Conservation (phyloP, 2,329 filamentous ascomycete genomes). For the Rasamsonia emersonii region DNA sequence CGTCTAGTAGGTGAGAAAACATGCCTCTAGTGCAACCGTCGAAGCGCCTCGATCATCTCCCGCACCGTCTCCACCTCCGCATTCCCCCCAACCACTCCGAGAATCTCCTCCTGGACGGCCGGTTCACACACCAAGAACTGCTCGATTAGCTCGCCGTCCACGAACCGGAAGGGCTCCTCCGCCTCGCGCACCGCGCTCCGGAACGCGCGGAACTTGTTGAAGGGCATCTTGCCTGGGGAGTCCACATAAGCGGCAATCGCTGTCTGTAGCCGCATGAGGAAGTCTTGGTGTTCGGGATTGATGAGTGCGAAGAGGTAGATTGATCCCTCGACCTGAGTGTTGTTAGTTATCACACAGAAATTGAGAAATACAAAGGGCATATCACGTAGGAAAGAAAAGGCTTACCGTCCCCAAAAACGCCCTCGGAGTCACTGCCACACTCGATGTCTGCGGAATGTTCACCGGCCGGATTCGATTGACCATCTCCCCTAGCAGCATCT, state of each 20-base stretch:
- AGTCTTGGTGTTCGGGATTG: slow-evolving; percentile 60
- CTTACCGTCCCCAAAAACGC: slow-evolving; percentile 85
- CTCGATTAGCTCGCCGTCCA: slow-evolving; percentile 89
- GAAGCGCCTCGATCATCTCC: slow-evolving; percentile 52
- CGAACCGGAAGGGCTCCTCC: slow-evolving; percentile 73
- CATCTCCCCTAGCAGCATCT: slow-evolving; percentile 84
- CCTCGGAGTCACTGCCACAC: slow-evolving; percentile 63
- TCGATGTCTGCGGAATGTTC: slow-evolving; percentile 55
- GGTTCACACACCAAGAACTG: slow-evolving; percentile 66
- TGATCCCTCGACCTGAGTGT: slow-evolving; percentile 67
- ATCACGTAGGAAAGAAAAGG: slow-evolving; percentile 7
- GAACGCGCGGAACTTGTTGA: slow-evolving; percentile 74
- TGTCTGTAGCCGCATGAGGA: slow-evolving; percentile 73
- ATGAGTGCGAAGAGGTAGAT: slow-evolving; percentile 87
- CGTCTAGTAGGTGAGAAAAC: no score
- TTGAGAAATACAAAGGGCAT: slow-evolving; percentile 1
- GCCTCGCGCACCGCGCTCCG: slow-evolving; percentile 61
- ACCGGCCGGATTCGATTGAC: slow-evolving; percentile 80
- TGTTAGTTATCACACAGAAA: slow-evolving; percentile 1
- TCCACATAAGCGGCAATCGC: slow-evolving; percentile 59
- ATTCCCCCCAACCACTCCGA: slow-evolving; percentile 42
- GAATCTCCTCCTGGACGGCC: slow-evolving; percentile 46
- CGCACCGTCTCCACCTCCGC: slow-evolving; percentile 51
- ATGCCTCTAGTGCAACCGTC: slow-evolving; percentile 41
- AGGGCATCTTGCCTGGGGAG: slow-evolving; percentile 65